Percentiles rank a stretch among this genome's conserved stretches.
Conservation (phyloP, 1,139 yeast species). For the Ashbya aceris region DNA sequence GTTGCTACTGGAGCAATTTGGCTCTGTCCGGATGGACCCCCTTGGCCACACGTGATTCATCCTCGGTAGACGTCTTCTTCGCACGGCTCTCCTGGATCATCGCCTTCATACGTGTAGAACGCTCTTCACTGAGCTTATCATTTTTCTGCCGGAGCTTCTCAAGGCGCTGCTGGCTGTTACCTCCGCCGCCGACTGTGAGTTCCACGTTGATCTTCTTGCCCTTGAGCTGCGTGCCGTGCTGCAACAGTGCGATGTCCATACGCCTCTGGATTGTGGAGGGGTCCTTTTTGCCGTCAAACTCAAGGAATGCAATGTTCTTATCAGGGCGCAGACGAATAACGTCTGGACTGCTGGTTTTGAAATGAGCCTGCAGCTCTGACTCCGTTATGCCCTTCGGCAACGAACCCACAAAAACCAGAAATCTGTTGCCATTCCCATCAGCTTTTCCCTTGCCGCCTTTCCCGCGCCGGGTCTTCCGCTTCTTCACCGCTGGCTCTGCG, state of each 20-base stretch:
- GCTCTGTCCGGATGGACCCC: slow-evolving; percentile 29
- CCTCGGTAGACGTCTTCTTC: slow-evolving; percentile 9
- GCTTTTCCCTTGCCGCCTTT: slow-evolving; percentile 50
- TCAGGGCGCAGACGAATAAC: slow-evolving; percentile 68
- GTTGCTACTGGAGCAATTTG: slow-evolving; percentile 15
- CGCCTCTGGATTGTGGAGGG: slow-evolving; percentile 59
- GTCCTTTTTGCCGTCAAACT: slow-evolving; percentile 51
- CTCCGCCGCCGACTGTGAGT: slow-evolving; percentile 97
- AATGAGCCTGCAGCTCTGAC: slow-evolving; percentile 61
- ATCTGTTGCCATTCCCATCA: slow-evolving; percentile 52
- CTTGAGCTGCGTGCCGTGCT: slow-evolving; percentile 66
- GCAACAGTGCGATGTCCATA: slow-evolving; percentile 71
- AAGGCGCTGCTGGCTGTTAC: slow-evolving; percentile 64
- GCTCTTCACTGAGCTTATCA: slow-evolving; percentile 57
- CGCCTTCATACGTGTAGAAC: slow-evolving; percentile 40
- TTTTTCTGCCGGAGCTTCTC: slow-evolving; percentile 73
- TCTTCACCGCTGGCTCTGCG: slow-evolving; percentile 42
- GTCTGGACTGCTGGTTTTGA: slow-evolving; percentile 65
- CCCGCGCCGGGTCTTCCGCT: slow-evolving; percentile 71
- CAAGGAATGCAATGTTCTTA: slow-evolving; percentile 89
- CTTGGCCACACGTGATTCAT: slow-evolving; percentile 5
- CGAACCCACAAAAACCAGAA: slow-evolving; percentile 85
- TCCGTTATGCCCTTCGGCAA: slow-evolving; percentile 65
- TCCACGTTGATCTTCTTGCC: slow-evolving; percentile 84
- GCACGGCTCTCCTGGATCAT: slow-evolving; percentile 21